Evolutionary conservation across 305 asterid genomes (phyloP), one percentile per base, ranked within the genome.

Genomic region (Fraxinus floribunda): DNA sequence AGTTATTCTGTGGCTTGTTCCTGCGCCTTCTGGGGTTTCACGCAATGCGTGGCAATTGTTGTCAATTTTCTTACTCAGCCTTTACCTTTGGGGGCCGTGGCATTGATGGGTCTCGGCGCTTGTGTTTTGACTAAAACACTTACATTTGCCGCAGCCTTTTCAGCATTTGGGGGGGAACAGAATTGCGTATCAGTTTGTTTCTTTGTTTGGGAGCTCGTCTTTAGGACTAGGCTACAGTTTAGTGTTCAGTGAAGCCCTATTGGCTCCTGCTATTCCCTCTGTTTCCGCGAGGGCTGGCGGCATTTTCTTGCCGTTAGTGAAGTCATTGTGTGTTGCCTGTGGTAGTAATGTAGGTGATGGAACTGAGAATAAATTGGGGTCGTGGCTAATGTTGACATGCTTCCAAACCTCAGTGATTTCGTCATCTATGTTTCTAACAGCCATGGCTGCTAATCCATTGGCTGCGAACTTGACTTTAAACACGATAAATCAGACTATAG

Each of bases 211-310:
- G 2, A 93, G 97, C 88, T 91, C 97, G n/a, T 88, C 95, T 20
- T 81, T 96, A 62, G 99, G 99, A 8, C 81, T 94, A 46, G 98
- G 99, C 4, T 96, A 96, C 83, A 94, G 98, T 88, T 89, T 96
- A 80, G 99, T 96, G 36, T 93, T 96, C 77, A 94, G 99, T 26
- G 98, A 96, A 77, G 99, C 99, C 22, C 90, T 96, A 3, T 88
- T 96, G 75, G 99, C 98, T 13, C 99, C 98, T 7, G 99, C 99
- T 1, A 94, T 96, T 64, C 99, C 99, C 11, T 93, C 98, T 0
- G 99, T 96, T 75, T 94, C 98, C 0, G 99, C 99, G 0, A 88
- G 98, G 26, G 99, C 99, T 1, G 99, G 98, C 22, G 99, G 99
- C 64, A 94, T 96, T 32, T 96, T 96, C 79, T 74, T 96, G 84